These are phyloP conservation scores for Neospora caninum DNA, from an alignment of 169 alveolate genomes.

Conservation along the genomic window DNA sequence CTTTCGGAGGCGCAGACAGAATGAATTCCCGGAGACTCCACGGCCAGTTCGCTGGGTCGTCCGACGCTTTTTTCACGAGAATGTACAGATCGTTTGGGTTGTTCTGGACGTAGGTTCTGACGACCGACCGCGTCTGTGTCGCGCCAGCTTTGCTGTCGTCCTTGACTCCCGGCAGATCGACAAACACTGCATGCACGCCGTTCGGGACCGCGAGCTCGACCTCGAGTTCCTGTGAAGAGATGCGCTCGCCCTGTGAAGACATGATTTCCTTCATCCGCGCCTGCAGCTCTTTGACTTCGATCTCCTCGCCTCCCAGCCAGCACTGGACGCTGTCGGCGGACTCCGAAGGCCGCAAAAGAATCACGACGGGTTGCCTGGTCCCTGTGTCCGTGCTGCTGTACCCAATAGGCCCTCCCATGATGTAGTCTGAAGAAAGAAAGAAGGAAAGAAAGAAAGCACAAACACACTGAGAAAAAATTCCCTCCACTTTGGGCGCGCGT, in stretches of 20 bases:
- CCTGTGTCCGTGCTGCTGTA: constrained; percentile 90
- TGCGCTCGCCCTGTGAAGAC: constrained; percentile 79
- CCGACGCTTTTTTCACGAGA: constrained; percentile 87
- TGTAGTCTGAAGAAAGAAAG: constrained; percentile 77
- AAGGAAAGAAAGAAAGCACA: neutral
- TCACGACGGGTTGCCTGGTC: constrained; percentile 89
- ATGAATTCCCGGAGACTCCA: constrained; percentile 86
- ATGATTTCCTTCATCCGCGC: constrained; percentile 83
- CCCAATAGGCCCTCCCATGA: constrained; percentile 93
- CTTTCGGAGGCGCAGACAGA: constrained; percentile 79
- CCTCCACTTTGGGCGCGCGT: too few relatives aligned
- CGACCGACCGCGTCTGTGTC: constrained; percentile 85
- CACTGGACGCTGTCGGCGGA: constrained; percentile 70
- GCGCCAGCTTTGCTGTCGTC: constrained; percentile 91
- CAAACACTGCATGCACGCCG: constrained; percentile 89
- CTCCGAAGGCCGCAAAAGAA: constrained; percentile 81
- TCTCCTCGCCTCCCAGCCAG: constrained; percentile 71
- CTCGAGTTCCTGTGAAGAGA: constrained; percentile 82
- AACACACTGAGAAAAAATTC: neutral
- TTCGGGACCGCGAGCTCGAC: constrained; percentile 86
- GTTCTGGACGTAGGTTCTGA: constrained; percentile 83
- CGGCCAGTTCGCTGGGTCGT: constrained; percentile 93
- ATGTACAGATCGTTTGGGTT: constrained; percentile 90
- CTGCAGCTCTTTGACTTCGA: constrained; percentile 81
- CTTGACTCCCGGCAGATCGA: constrained; percentile 90